A percentile compares a stretch with the other conserved stretches of the same genome.
phyloP scores from a whole-genome alignment of 371 early-diverging fungal genomes.

The Apophysomyces elegans region DNA sequence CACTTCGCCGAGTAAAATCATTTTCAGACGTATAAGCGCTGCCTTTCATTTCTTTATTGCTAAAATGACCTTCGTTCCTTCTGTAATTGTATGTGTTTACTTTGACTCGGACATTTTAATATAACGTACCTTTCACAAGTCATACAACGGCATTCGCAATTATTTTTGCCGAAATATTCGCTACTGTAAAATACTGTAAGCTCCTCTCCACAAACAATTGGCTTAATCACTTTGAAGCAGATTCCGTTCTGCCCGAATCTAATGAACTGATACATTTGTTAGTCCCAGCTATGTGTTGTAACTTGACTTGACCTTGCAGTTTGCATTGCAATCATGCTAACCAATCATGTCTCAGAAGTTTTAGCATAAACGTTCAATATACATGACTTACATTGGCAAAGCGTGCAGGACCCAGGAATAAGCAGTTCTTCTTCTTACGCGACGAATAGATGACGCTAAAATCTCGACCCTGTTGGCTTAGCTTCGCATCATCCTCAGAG shows the following conservation, averaged over 20 bases:
- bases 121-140: conserved; percentile 3
- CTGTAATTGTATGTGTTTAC: background rate
- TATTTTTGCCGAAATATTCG: background rate
- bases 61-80: background rate
- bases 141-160: background rate
- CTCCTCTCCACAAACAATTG: conserved; percentile 2
- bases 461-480: conserved; percentile 69
- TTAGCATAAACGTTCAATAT: background rate
- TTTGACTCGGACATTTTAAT: background rate
- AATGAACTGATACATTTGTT: background rate
- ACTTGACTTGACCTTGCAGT: background rate
- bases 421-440: conserved; percentile 62
- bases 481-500: conserved; percentile 63
- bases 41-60: background rate
- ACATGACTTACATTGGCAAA: conserved; percentile 75
- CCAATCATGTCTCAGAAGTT: background rate
- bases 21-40: background rate
- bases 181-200: conserved; percentile 1
- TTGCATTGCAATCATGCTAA: conserved; percentile 3
- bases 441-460: conserved; percentile 86
- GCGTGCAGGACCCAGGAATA: conserved; percentile 90
- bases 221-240: conserved; percentile 7
- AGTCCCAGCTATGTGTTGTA: background rate
- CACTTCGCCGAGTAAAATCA: background rate
- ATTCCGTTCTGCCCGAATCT: background rate